Evolutionary conservation across 108 stramenopile species (phyloP).

Genomic region (Mediolabrus comicus): DNA sequence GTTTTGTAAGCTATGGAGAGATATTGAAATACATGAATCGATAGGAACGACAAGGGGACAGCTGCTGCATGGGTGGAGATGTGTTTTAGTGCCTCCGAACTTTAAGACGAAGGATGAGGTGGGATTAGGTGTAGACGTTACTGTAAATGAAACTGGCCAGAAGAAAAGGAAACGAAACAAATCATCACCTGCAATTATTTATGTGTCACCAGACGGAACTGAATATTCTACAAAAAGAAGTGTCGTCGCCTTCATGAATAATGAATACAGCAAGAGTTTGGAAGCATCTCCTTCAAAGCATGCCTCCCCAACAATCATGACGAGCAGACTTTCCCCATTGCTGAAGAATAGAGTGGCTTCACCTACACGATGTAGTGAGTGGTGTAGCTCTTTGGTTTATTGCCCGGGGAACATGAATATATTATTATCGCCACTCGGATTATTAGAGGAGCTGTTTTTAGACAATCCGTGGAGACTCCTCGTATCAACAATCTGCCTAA

Average conservation of each 20-base stretch:
- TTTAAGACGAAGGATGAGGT: neutral
- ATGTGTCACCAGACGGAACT: constrained; percentile 23
- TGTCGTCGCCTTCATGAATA: constrained; percentile 9
- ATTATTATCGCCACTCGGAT: constrained; percentile 54
- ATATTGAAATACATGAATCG: constrained; percentile 9
- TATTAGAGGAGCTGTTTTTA: constrained; percentile 66
- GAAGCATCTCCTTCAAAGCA: neutral
- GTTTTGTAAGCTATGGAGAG: too few relatives aligned
- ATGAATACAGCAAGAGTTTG: neutral
- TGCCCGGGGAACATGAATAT: constrained; percentile 6
- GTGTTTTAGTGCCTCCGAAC: constrained; percentile 7
- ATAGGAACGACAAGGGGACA: constrained; percentile 1
- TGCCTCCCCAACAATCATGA: neutral
- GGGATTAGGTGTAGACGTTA: too few relatives aligned
- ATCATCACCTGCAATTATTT: constrained; percentile 3
- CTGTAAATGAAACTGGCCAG: neutral
- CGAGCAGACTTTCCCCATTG: neutral
- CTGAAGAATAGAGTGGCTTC: neutral
- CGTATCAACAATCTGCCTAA: constrained; percentile 59
- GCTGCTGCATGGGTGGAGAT: constrained; percentile 40
- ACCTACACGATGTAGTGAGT: neutral
- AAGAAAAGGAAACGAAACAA: neutral
- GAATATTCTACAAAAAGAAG: constrained; percentile 15
- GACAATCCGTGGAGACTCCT: constrained; percentile 65
- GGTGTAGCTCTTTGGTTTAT: neutral